Conservation (phyloP, 2,329 filamentous ascomycete species). For the Didymellaceae sp. region DNA sequence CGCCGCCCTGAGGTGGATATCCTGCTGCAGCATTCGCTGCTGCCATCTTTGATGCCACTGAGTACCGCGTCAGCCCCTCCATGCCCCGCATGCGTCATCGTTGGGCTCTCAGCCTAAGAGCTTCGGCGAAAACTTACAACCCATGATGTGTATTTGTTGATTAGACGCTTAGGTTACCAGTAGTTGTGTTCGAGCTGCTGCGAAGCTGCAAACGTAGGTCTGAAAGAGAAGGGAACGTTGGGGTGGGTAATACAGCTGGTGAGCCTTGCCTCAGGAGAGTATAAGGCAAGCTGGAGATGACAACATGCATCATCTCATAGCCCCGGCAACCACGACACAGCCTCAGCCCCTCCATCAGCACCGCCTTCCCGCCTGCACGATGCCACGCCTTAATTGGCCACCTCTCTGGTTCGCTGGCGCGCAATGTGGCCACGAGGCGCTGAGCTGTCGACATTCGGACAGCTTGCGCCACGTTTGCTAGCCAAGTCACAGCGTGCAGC, state of each 20-base stretch:
- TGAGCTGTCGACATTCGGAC: slow-evolving; percentile 9
- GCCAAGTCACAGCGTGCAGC: background rate
- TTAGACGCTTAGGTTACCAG: slow-evolving; percentile 1
- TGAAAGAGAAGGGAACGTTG: slow-evolving; percentile 3
- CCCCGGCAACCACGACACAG: slow-evolving; percentile 13
- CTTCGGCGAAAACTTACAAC: slow-evolving; percentile 11
- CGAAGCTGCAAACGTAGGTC: background rate
- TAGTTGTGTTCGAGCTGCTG: background rate
- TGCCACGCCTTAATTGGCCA: slow-evolving; percentile 1
- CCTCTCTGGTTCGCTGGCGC: background rate
- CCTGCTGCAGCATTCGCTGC: slow-evolving; percentile 48
- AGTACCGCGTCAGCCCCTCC: slow-evolving; percentile 36
- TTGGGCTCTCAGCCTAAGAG: slow-evolving; percentile 21
- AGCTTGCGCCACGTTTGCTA: slow-evolving; percentile 17
- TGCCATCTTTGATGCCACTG: slow-evolving; percentile 58
- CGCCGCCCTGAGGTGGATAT: slow-evolving; percentile 41
- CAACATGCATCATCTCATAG: slow-evolving; percentile 17
- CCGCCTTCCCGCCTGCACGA: slow-evolving; percentile 7
- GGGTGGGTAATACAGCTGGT: slow-evolving; percentile 14
- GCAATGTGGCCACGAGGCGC: slow-evolving; percentile 11
- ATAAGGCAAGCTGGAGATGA: slow-evolving; percentile 15
- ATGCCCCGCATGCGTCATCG: slow-evolving; percentile 20
- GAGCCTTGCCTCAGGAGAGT: slow-evolving; percentile 16
- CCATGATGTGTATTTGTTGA: slow-evolving; percentile 14
- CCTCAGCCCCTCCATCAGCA: slow-evolving; percentile 18